These are phyloP conservation scores for Dictyostelium citrinum DNA, from an alignment of 78 protist species.

Conservation along the genomic window DNA sequence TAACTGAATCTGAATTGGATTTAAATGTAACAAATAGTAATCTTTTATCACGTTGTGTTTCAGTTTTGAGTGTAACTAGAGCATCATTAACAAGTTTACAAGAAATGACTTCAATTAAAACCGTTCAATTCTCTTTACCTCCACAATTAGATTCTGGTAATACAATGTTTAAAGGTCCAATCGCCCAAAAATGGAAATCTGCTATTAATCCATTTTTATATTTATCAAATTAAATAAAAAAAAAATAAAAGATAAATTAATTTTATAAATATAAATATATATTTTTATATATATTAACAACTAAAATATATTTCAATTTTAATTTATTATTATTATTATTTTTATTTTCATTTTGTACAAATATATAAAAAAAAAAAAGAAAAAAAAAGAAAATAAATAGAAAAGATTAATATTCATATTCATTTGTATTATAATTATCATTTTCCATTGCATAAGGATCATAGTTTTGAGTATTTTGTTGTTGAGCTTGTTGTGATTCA, in stretches of 20 bases:
- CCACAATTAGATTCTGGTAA: constrained; percentile 54
- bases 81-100: constrained; percentile 56
- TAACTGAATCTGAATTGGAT: constrained; percentile 55
- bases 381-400: too few relatives aligned
- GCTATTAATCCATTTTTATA: constrained; percentile 35
- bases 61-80: constrained; percentile 34
- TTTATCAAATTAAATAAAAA: neutral
- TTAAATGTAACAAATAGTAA: neutral
- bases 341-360: neutral
- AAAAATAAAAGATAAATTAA: neutral
- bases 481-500: constrained; percentile 1
- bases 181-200: constrained; percentile 41
- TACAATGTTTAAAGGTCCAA: constrained; percentile 21
- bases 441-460: constrained; percentile 26
- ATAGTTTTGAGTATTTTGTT: neutral
- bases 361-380: neutral
- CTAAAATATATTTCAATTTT: neutral
- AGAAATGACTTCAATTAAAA: constrained; percentile 48
- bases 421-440: constrained; percentile 20
- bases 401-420: neutral
- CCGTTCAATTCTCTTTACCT: constrained; percentile 57
- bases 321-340: neutral
- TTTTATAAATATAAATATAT: neutral
- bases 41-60: neutral
- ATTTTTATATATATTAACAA: neutral